Percentiles rank a stretch among this genome's conserved stretches.
These are phyloP conservation scores for Metschnikowia orientalis DNA, from an alignment of 805 yeast species.

Conservation along the genomic window DNA sequence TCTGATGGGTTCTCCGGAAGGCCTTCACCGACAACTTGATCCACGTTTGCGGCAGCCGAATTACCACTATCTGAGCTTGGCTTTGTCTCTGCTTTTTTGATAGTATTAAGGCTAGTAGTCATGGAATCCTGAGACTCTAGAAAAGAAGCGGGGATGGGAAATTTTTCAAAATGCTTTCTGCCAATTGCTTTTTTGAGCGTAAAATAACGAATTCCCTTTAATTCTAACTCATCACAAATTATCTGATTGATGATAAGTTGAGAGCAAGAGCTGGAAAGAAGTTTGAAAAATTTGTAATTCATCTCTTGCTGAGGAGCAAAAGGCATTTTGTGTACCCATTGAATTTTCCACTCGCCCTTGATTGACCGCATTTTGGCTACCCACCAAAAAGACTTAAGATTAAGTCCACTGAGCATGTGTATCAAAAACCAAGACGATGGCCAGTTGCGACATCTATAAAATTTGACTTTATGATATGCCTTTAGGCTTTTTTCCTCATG, in stretches of 20 bases:
- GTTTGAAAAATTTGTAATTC: slow-evolving; percentile 33
- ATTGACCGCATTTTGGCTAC: slow-evolving; percentile 47
- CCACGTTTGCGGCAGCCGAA: background rate
- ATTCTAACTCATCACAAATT: slow-evolving; percentile 46
- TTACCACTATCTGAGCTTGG: background rate
- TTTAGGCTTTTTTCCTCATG: slow-evolving; percentile 19
- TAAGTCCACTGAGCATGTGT: slow-evolving; percentile 34
- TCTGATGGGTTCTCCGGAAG: background rate
- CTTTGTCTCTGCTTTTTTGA: background rate
- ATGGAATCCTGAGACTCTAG: slow-evolving; percentile 3
- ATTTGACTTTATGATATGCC: slow-evolving; percentile 23
- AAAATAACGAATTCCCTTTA: slow-evolving; percentile 34
- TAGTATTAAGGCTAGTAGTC: slow-evolving; percentile 2
- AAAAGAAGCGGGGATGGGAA: slow-evolving; percentile 5
- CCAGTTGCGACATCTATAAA: slow-evolving; percentile 50
- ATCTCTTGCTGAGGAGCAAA: slow-evolving; percentile 15
- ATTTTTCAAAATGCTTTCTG: background rate
- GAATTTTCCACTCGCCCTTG: slow-evolving; percentile 53
- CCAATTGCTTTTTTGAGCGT: slow-evolving; percentile 11
- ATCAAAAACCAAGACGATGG: slow-evolving; percentile 54
- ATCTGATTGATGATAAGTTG: slow-evolving; percentile 48
- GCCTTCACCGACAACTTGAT: slow-evolving; percentile 1
- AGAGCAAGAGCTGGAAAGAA: slow-evolving; percentile 41
- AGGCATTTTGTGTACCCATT: slow-evolving; percentile 41
- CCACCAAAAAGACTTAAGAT: slow-evolving; percentile 45